Evolutionary conservation across 2,329 filamentous ascomycete genomes (phyloP).

Genomic region (Pestalotiopsis sp.): DNA sequence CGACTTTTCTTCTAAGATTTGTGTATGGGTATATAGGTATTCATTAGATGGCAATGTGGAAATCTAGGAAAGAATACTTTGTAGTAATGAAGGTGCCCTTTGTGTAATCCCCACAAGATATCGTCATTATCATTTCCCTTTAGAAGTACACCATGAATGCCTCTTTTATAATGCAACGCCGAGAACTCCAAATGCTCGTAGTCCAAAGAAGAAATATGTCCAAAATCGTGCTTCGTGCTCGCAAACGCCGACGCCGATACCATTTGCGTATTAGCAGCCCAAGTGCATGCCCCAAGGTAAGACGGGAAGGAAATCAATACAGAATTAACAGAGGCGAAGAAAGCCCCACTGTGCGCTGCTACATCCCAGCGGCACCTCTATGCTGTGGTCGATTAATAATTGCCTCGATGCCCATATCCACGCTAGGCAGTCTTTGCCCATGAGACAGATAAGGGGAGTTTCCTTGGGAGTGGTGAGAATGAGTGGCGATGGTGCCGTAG

Average conservation of each 20-base stretch:
- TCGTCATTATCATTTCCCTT: neutral
- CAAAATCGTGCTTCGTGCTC: neutral
- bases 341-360: slow-evolving; percentile 17
- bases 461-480: slow-evolving; percentile 35
- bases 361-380: slow-evolving; percentile 21
- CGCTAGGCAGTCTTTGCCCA: slow-evolving; percentile 50
- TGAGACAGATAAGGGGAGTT: slow-evolving; percentile 49
- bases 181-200: neutral
- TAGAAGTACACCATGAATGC: neutral
- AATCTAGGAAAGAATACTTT: too few species aligned
- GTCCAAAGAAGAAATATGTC: neutral
- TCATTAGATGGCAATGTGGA: too few species aligned
- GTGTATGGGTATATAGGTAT: too few species aligned
- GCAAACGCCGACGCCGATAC: neutral
- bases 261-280: neutral
- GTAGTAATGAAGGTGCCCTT: neutral
- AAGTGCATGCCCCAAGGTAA: neutral
- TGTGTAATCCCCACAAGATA: neutral
- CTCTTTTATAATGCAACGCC: neutral
- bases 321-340: slow-evolving; percentile 12
- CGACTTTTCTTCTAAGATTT: too few species aligned
- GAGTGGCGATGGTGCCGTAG: slow-evolving; percentile 31
- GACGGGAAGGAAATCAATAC: slow-evolving; percentile 12
- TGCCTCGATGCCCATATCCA: slow-evolving; percentile 62
- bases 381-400: slow-evolving; percentile 53